Evolutionary conservation across 2,329 filamentous ascomycete species (phyloP).

Genomic region (Fusarium virguliforme): DNA sequence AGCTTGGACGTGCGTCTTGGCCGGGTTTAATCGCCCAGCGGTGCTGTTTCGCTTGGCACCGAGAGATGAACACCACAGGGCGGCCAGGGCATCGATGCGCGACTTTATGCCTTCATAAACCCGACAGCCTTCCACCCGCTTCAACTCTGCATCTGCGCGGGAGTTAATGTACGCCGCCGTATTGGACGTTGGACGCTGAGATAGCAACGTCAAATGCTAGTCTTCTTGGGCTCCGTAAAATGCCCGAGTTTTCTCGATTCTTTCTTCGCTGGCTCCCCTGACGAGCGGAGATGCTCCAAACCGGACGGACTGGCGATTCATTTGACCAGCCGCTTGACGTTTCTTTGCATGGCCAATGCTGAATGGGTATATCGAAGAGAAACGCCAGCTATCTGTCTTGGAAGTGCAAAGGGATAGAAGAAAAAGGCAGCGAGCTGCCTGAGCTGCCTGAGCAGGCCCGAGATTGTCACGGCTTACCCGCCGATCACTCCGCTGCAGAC

Average conservation of each 20-base stretch:
- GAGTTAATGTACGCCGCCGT: neutral
- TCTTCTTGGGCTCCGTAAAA: neutral
- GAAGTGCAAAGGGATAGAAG: neutral
- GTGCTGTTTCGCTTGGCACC: conserved; percentile 46
- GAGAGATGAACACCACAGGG: conserved; percentile 41
- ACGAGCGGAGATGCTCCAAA: neutral
- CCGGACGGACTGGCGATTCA: neutral
- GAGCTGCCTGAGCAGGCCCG: neutral
- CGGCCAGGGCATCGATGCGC: conserved; percentile 31
- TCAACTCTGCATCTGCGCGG: conserved; percentile 3
- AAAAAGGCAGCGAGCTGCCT: neutral
- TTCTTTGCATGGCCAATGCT: neutral
- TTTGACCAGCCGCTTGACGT: conserved; percentile 1
- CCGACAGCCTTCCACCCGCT: conserved; percentile 15
- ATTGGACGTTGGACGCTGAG: conserved; percentile 3
- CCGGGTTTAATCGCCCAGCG: conserved; percentile 42
- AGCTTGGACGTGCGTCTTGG: conserved; percentile 35
- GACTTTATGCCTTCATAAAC: conserved; percentile 37
- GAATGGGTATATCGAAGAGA: neutral
- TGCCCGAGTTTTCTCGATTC: conserved; percentile 5
- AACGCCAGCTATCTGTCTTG: neutral
- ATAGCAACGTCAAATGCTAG: neutral
- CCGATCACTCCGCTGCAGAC: conserved; percentile 21
- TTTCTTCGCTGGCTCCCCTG: neutral
- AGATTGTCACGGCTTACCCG: conserved; percentile 10